These are phyloP conservation scores for Vararia minispora DNA, from an alignment of 768 basidiomycete genomes.

Conservation along the genomic window DNA sequence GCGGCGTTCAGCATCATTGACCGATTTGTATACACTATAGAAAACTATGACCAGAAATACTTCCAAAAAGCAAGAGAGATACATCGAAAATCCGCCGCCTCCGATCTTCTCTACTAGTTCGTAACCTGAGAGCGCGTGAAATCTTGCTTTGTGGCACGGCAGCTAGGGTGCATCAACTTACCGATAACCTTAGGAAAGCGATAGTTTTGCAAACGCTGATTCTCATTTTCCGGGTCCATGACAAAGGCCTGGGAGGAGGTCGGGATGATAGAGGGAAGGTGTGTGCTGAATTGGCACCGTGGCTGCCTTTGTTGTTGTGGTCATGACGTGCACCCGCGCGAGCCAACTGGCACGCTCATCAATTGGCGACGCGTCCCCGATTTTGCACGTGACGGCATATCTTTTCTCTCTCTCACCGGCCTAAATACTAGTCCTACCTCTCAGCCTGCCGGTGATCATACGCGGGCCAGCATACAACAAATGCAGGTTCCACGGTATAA, in stretches of 20 bases:
- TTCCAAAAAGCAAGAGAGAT: background rate
- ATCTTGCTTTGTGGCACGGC: background rate
- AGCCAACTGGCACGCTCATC: too few relatives aligned
- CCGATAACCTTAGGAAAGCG: conserved; percentile 13
- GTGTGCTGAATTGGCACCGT: background rate
- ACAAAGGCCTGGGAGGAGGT: conserved; percentile 6
- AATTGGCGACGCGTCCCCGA: too few relatives aligned
- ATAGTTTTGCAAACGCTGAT: conserved; percentile 5
- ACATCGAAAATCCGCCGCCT: conserved; percentile 84
- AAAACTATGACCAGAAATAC: background rate
- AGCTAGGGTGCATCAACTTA: background rate
- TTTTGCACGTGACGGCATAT: too few relatives aligned
- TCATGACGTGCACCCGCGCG: too few relatives aligned
- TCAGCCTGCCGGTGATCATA: background rate
- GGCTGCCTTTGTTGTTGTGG: too few relatives aligned
- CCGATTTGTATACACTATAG: conserved; percentile 72
- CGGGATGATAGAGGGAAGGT: conserved; percentile 9
- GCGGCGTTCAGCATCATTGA: conserved; percentile 49
- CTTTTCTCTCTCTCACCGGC: background rate
- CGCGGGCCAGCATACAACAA: too few relatives aligned
- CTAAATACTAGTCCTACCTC: background rate
- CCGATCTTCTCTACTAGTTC: conserved; percentile 67
- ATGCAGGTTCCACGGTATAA: too few relatives aligned
- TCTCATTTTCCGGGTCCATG: background rate
- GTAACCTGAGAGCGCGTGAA: conserved; percentile 37